Base-by-base conservation (phyloP, 2,329 filamentous ascomycete genomes). In the Pyrenophora teres region DNA sequence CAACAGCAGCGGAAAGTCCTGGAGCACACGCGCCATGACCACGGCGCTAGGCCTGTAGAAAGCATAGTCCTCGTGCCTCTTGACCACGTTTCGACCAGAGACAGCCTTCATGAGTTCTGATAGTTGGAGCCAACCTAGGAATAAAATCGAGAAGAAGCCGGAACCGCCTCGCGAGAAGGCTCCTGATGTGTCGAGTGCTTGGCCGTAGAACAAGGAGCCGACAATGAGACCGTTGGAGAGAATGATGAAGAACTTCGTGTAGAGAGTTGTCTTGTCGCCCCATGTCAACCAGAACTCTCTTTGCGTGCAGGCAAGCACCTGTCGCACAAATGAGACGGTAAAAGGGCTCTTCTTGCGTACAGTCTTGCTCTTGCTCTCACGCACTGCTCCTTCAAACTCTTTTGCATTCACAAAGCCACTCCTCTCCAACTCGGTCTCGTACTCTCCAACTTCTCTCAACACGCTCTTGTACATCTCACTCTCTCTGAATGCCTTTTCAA, bases 81-180 rank as follows among this genome's bases (percentile, higher is more conserved):
- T 87, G 57, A 82, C 90, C 15, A 94, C 85, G 0, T 80, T 80
- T 48, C 90, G 81, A 4, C 89, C 87, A 43, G 83, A 83, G 7
- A 93, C 86, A 38, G 88, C 89, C 57, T 87, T 87, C 81, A 89
- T 90, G 46, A 92, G 79, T 70, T 95, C 90, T 0, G 87, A 84
- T 40, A 95, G 76, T 54, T 92, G 89, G 4, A 94, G 79, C 86
- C 85, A 88, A 49, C 77, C 80, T 5, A 88, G 77, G 73, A 88
- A 87, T 25, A 88, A 69, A 56, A 87, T 84, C 1, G 83, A 84
- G 74, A 88, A 87, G 78, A 88, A 88, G 7, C 85, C 72, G 6
- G 81, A 78, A 68, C 86, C 86, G 6, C 85, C 83, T 59, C 85
- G 79, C 4, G 80, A 76, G 69, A 88, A 89, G 10, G 84, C 82